Conservation (phyloP, 208 protist genomes). For the Leishmania major region DNA sequence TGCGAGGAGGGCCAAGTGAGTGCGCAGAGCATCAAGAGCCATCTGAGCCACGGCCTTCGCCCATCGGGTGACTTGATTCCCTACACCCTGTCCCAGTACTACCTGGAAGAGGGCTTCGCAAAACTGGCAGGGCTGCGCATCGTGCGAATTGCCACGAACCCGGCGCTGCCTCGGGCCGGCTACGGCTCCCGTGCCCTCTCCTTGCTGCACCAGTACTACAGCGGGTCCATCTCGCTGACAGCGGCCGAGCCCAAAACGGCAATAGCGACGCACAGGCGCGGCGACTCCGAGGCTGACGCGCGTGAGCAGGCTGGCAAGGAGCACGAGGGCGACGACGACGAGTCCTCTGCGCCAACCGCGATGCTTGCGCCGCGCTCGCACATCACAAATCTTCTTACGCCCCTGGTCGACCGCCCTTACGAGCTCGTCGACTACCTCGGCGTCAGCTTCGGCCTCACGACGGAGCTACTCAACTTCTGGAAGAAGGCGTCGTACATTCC, state of each 20-base stretch:
- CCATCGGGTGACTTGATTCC: conserved; percentile 99
- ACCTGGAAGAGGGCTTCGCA: conserved; percentile 95
- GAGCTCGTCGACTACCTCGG: conserved; percentile 98
- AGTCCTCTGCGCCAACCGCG: conserved; percentile 16
- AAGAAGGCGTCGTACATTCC: conserved; percentile 83
- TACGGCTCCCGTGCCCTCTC: conserved; percentile 96
- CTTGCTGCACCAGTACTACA: conserved; percentile 95
- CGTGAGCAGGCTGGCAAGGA: not conserved
- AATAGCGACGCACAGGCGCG: not conserved
- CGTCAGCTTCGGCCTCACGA: conserved; percentile 97
- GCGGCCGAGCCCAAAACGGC: conserved; percentile 3
- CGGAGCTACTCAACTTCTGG: conserved; percentile 98
- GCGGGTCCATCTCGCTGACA: conserved; percentile 82
- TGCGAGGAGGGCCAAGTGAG: conserved; percentile 97
- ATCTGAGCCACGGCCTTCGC: conserved; percentile 89
- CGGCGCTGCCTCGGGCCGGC: conserved; percentile 95
- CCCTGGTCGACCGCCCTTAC: conserved; percentile 85
- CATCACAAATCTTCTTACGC: conserved; percentile 83
- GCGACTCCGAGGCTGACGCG: not conserved
- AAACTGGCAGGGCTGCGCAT: conserved; percentile 96
- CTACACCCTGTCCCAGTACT: conserved; percentile 98
- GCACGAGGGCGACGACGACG: conserved; percentile 17
- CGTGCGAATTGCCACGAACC: conserved; percentile 99
- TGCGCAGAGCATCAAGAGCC: conserved; percentile 80
- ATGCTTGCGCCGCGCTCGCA: conserved; percentile 41